phyloP scores from a whole-genome alignment of 2,329 filamentous ascomycete genomes.

The Exserohilum turcica region DNA sequence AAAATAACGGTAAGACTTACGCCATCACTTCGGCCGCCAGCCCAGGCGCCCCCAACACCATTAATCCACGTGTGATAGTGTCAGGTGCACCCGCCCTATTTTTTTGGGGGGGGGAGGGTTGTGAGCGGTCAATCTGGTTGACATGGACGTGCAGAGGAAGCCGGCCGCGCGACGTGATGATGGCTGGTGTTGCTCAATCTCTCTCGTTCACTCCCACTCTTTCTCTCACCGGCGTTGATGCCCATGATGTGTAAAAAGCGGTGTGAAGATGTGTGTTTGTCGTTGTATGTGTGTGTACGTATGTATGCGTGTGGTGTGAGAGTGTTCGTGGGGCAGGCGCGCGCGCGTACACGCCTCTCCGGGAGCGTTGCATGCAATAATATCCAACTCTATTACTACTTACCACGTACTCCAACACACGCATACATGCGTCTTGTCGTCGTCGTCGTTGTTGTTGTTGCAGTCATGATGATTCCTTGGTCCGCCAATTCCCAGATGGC shows the following conservation, averaged over 20 bases:
- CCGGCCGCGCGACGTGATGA: no score
- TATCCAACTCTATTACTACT: conserved; percentile 6
- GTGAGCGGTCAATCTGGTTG: no score
- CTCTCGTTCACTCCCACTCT: background rate
- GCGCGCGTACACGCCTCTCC: no score
- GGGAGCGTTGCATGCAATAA: background rate
- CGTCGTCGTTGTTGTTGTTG: no score
- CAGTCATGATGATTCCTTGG: conserved; percentile 11
- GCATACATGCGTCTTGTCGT: conserved; percentile 16
- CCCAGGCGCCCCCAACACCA: conserved; percentile 8
- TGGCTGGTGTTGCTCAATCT: background rate
- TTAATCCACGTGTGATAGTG: background rate
- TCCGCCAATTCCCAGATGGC: conserved; percentile 19
- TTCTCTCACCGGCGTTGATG: background rate
- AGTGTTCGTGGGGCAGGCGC: no score
- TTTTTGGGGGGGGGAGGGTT: no score
- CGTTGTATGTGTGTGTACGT: no score
- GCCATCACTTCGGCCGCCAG: conserved; percentile 3
- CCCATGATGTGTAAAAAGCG: conserved; percentile 10
- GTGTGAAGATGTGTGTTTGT: conserved; percentile 18
- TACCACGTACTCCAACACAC: conserved; percentile 17
- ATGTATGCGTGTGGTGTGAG: no score
- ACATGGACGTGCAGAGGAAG: background rate
- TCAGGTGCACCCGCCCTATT: background rate
- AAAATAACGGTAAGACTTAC: conserved; percentile 15